Base-by-base conservation (phyloP, 352 stramenopile genomes). In the Plasmopara halstedii region DNA sequence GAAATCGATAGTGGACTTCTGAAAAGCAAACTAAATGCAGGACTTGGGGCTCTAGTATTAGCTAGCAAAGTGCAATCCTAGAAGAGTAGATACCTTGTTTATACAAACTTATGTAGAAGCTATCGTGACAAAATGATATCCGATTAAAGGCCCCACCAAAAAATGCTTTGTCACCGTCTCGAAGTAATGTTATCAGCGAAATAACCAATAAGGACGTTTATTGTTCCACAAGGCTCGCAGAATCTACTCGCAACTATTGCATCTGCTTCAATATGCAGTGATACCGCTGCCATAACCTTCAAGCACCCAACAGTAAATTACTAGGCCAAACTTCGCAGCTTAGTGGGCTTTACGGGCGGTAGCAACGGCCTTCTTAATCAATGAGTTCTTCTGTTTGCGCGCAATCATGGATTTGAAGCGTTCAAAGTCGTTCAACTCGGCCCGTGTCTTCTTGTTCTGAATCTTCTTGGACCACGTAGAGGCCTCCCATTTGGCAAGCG, bases 321-420 rank as follows among this genome's bases (percentile, higher is more conserved):
- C 25, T 14, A 34, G 29, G 19, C 20, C 9, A 6, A 25, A 44
- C 45, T 50, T 50, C 15, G 33, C 39, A 29, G 37, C 46, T 64
- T 78, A 81, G 70, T 83, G 83, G 46, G 46, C 46, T 76, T 94
- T 94, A 67, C 79, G 81, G 42, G 70, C 53, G 13, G 77, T 75
- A 41, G 82, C 82, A 35, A 88, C 51, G 31, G 76, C 60, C 73
- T 97, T 96, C 68, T 94, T 95, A 68, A 98, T 85, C 48, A 98
- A 85, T 33, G 73, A 76, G 53, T 77, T 88, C 85, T 98, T 98
- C 73, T 99, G 93, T 90, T 99, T 98, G 72, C 95, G 95, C 35
- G 96, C 97, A 63, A 98, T 95, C 95, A 98, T 98, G 53, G 97
- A 82, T 91, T 99, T 99, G 81, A 99, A 99, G 67, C 97, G 87